Evolutionary conservation across 2,329 filamentous ascomycete species (phyloP), one percentile per base, ranked within the genome.

Genomic region (Furcasterigmium furcatum): DNA sequence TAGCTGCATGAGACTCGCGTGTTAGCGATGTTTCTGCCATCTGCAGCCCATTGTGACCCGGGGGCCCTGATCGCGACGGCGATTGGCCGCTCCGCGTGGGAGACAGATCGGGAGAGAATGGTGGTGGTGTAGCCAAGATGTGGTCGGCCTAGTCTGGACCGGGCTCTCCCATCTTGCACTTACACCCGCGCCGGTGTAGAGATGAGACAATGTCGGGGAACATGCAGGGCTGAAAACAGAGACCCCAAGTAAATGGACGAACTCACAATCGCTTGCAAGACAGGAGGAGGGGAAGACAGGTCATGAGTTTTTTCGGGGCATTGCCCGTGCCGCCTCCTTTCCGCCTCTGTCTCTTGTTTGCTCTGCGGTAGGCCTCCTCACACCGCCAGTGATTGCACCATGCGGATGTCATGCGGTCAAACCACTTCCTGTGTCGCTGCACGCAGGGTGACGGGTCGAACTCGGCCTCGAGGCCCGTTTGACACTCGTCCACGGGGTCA

Each of bases 351-450:
- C 47, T 2, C 34, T 40, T 22, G 7, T n/a, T 19, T 5, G 42
- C 38, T 20, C 45, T 43, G 18, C 35, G 29, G 1, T 50, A 39
- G 12, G 50, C 46, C 20, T 53, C 41, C 43, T 52, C 45, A 32
- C 51, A 53, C 8, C 39, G 44, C 51, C 51, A 52, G 43, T 53
- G 51, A n/a, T 53, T 53, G 27, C 50, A 52, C 51, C 51, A 53
- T 9, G 21, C 24, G 9, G 51, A 53, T 3, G 44, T 29, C 45
- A 53, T 43, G 14, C 51, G 45, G 14, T 43, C 10, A 16, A 46
- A 50, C 51, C 51, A 53, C 20, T 46, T 29, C 16, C 39, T 45
- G 9, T 50, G 50, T 12, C 32, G 20, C 9, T 52, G 51, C 5
- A 50, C 41, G 5, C 30, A 34, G 4, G 45, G 38, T 20, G 32